Evolutionary conservation across 1,284 basidiomycete genomes (phyloP), one percentile per base, ranked within the genome.

Genomic region (Apiotrichum sp.): DNA sequence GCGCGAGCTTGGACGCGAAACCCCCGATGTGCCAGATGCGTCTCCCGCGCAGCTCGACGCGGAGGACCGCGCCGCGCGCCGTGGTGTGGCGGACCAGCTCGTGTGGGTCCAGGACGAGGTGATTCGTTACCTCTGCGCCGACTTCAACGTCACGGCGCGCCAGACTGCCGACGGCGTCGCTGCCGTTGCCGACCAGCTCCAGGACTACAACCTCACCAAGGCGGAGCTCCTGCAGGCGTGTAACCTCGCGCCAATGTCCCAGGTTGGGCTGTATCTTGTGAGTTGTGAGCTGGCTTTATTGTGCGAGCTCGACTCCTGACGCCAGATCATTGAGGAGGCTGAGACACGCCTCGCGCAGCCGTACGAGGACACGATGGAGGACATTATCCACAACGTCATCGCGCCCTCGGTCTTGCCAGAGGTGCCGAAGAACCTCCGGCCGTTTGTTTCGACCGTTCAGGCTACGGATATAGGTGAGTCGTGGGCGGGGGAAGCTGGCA

Each of bases 81-180:
- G 74, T 52, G 74, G 73, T 14, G 50, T 86, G 38, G 81, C 82
- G 61, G 84, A 92, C 69, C 93, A 96, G 68, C 68, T 96, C 56
- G 80, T 91, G 53, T 95, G 91, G 11, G 81, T 95, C 42, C 88
- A 93, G 69, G 86, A 93, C 59, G 88, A 96, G 82, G 90, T 90
- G 67, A 61, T 93, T 41, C 83, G 86, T 56, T 88, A 93, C 70
- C 84, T 97, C 33, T 73, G 71, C 45, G 62, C 67, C 11, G 64
- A 66, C 39, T 62, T 65, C 51, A 68, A 62, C 14, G 85, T 88
- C 4, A 87, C 85, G 0, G 73, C 78, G 0, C 73, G 79, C 13
- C 92, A 96, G 72, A 84, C 82, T 1, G 79, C 81, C 0, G 80
- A 82, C 42, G 81, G 83, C 11, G 84, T 96, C 52, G 74, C 81